A percentile compares a stretch with the other conserved stretches of the same genome.
These are phyloP conservation scores for Blepharisma undulans DNA, from an alignment of 169 alveolate species.

Conservation along the genomic window DNA sequence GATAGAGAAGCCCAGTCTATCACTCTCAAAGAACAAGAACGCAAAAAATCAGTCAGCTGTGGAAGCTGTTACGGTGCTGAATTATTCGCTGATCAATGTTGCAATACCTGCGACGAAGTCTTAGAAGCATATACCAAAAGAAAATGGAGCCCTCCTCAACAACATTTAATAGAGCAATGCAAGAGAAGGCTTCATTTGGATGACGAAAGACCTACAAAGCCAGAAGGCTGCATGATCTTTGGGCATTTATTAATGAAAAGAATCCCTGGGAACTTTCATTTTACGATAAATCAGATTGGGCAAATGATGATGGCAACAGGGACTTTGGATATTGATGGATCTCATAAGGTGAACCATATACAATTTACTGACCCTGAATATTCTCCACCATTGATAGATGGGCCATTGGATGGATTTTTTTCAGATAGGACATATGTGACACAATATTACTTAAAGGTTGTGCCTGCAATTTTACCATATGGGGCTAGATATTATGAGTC, in stretches of 20 bases:
- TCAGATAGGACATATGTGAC: background rate
- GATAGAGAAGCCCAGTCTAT: background rate
- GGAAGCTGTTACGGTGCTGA: constrained; percentile 45
- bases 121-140: constrained; percentile 16
- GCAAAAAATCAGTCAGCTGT: background rate
- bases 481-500: constrained; percentile 14
- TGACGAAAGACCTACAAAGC: background rate
- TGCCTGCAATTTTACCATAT: background rate
- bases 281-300: background rate
- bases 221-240: constrained; percentile 26
- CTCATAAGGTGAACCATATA: background rate
- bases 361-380: constrained; percentile 27
- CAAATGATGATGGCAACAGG: background rate
- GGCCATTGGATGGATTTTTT: constrained; percentile 9
- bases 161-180: constrained; percentile 16
- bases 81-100: constrained; percentile 28
- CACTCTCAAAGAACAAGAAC: background rate
- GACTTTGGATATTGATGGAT: background rate
- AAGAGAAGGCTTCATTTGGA: background rate
- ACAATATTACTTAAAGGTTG: constrained; percentile 15
- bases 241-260: background rate
- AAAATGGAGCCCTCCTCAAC: constrained; percentile 14
- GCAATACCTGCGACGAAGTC: constrained; percentile 47
- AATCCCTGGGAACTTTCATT: constrained; percentile 16
- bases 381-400: background rate